Percentiles rank a stretch among this genome's conserved stretches.
These are phyloP conservation scores for Lipomyces spencermartinsiae DNA, from an alignment of 805 yeast species.

Conservation along the genomic window DNA sequence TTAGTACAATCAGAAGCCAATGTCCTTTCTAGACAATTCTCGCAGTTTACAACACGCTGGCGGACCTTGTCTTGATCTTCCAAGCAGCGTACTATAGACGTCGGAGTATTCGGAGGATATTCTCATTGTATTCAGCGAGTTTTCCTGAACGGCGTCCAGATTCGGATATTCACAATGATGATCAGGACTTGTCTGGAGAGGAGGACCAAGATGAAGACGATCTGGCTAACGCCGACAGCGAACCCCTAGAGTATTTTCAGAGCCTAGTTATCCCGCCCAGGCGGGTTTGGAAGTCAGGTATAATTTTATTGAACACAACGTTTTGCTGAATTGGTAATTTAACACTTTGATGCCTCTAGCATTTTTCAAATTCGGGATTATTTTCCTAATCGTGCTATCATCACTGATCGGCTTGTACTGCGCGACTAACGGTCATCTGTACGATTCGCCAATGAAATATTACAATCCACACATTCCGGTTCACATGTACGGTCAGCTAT, in stretches of 20 bases:
- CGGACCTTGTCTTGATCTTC: conserved; percentile 81
- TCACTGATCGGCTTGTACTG: conserved; percentile 49
- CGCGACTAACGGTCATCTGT: conserved; percentile 50
- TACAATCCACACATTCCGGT: conserved; percentile 54
- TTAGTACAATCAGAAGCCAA: neutral
- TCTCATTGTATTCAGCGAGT: conserved; percentile 75
- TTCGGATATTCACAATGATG: neutral
- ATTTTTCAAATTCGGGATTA: conserved; percentile 77
- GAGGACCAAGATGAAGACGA: conserved; percentile 22
- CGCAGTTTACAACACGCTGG: conserved; percentile 90
- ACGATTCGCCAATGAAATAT: conserved; percentile 41
- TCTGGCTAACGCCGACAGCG: neutral
- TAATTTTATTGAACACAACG: neutral
- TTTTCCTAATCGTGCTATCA: conserved; percentile 80
- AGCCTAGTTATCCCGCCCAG: conserved; percentile 34
- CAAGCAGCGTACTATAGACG: conserved; percentile 82
- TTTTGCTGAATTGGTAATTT: neutral
- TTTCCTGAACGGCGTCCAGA: conserved; percentile 52
- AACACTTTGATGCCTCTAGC: conserved; percentile 50
- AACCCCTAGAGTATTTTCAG: conserved; percentile 30
- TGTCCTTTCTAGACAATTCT: conserved; percentile 57
- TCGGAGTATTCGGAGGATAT: conserved; percentile 62
- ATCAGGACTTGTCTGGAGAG: neutral
- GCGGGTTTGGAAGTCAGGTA: conserved; percentile 36
- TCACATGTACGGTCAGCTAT: conserved; percentile 81